These are phyloP conservation scores for Fusarium nurragi DNA, from an alignment of 2,329 filamentous ascomycete genomes.

Conservation along the genomic window DNA sequence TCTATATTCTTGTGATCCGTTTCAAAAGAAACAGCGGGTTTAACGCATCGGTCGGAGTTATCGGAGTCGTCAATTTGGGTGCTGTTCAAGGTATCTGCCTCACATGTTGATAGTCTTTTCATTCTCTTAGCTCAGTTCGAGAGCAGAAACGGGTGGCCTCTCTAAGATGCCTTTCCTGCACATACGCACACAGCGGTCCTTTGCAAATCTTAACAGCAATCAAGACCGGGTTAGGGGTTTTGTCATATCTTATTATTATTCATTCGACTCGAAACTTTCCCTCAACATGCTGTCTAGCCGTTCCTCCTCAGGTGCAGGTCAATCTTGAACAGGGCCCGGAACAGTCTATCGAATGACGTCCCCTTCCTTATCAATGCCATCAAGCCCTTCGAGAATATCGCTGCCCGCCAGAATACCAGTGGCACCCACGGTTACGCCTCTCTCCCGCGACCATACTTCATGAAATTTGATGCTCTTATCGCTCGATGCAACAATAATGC, in stretches of 20 bases:
- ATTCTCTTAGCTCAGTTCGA: neutral
- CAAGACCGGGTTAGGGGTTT: neutral
- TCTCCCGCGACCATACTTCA: slow-evolving; percentile 83
- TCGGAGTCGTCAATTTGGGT: slow-evolving; percentile 20
- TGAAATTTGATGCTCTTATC: slow-evolving; percentile 95
- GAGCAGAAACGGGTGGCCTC: neutral
- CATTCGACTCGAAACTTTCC: slow-evolving; percentile 13
- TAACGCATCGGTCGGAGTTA: slow-evolving; percentile 38
- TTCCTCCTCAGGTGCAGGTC: slow-evolving; percentile 2
- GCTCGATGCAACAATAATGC: slow-evolving; percentile 90
- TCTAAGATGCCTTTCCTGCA: slow-evolving; percentile 7
- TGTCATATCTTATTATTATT: slow-evolving; percentile 22
- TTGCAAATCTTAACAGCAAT: neutral
- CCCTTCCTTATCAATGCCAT: slow-evolving; percentile 80
- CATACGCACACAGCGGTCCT: slow-evolving; percentile 1
- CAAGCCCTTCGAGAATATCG: slow-evolving; percentile 82
- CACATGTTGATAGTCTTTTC: slow-evolving; percentile 4
- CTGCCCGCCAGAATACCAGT: slow-evolving; percentile 79
- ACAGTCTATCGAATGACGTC: slow-evolving; percentile 72
- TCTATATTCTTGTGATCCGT: slow-evolving; percentile 1
- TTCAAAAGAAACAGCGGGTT: slow-evolving; percentile 23
- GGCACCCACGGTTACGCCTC: slow-evolving; percentile 61
- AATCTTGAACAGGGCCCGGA: slow-evolving; percentile 1
- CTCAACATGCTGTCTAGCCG: slow-evolving; percentile 28
- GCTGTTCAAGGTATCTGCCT: slow-evolving; percentile 1